Evolutionary conservation across 1,284 basidiomycete species (phyloP), one percentile per base, ranked within the genome.

Genomic region (Tilletiopsis washingtonensis): DNA sequence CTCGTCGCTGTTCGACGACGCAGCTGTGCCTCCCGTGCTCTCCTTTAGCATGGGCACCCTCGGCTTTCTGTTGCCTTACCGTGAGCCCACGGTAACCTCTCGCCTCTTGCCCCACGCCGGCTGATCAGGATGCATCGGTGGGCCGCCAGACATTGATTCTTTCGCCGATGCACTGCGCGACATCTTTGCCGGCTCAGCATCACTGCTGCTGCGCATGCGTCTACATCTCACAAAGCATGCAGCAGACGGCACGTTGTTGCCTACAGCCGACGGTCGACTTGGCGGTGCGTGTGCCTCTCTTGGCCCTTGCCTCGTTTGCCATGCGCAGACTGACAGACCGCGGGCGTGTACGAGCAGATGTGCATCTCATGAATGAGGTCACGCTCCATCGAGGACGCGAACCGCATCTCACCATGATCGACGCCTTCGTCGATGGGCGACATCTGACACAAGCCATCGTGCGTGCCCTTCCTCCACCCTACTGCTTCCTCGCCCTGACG

Each of bases 291-390:
- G 40, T 7, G 39, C 49, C 11, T 39, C 24, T 17, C 29, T 45
- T 19, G 5, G 41, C n/a, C n/a, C n/a, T n/a, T n/a, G n/a, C n/a
- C n/a, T n/a, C n/a, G n/a, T n/a, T n/a, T n/a, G n/a, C n/a, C n/a
- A n/a, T n/a, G n/a, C n/a, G n/a, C n/a, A n/a, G n/a, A n/a, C n/a
- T n/a, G n/a, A n/a, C n/a, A n/a, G n/a, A n/a, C n/a, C n/a, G n/a
- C n/a, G n/a, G n/a, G n/a, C n/a, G n/a, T n/a, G n/a, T n/a, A n/a
- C n/a, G n/a, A 64, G 20, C 29, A 82, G 90, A 86, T 57, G 32
- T 88, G 82, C 91, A 96, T 74, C 89, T 94, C 29, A 93, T 97
- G 89, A 97, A 97, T 69, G 93, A 97, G 75, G 83, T 97, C 48
- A 84, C 89, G 9, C 77, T 97, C 20, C 93, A 97, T 74, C 82